phyloP scores from a whole-genome alignment of 345 rosid genomes.

The Cochlearia excelsa region DNA sequence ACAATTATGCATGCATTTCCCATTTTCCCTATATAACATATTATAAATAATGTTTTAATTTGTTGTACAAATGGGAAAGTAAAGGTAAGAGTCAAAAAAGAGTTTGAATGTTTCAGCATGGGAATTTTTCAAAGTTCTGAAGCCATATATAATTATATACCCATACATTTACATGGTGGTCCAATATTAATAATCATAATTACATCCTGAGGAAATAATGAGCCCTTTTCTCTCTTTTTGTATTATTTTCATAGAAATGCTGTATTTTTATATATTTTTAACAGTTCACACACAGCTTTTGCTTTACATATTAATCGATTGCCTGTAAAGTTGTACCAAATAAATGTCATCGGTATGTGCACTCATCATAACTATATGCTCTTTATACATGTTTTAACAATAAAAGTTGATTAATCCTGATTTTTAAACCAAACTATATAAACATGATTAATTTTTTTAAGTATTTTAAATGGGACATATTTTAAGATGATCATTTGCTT shows the following conservation, averaged over 20 bases:
- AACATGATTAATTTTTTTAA: too few relatives aligned
- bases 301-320: constrained; percentile 27
- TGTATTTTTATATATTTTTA: constrained; percentile 4
- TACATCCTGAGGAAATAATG: constrained; percentile 13
- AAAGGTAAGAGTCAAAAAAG: not conserved
- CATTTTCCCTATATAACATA: not conserved
- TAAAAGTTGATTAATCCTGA: too few relatives aligned
- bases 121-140: constrained; percentile 15
- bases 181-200: constrained; percentile 18
- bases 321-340: constrained; percentile 30
- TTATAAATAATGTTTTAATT: not conserved
- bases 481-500: too few relatives aligned
- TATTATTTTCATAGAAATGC: constrained; percentile 1
- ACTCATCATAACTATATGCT: constrained; percentile 27
- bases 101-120: constrained; percentile 29
- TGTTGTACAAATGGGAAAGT: not conserved
- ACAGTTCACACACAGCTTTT: constrained; percentile 22
- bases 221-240: not conserved
- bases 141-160: not conserved
- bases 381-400: not conserved
- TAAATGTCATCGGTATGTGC: constrained; percentile 23
- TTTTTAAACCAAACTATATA: too few relatives aligned
- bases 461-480: too few relatives aligned
- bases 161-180: constrained; percentile 30
- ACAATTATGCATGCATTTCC: not conserved